phyloP scores from a whole-genome alignment of 345 rosid species.

The Brassica incana region DNA sequence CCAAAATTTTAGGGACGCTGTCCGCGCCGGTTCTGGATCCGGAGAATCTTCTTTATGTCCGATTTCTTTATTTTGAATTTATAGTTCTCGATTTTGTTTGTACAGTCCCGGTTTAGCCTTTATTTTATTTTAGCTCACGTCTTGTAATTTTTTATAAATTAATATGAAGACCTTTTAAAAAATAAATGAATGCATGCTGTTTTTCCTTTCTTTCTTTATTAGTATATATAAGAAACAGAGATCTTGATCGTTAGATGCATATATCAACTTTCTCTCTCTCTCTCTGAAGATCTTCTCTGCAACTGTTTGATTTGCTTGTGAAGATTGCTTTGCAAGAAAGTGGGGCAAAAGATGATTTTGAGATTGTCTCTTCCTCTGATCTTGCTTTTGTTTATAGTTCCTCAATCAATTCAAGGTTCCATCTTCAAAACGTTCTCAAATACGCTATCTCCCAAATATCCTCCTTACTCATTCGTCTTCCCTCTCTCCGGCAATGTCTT shows the following conservation, averaged over 20 bases:
- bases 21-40: too few relatives aligned
- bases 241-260: background rate
- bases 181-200: background rate
- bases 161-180: too few relatives aligned
- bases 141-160: too few relatives aligned
- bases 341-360: slow-evolving; percentile 3
- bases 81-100: too few relatives aligned
- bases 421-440: slow-evolving; percentile 10
- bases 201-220: background rate
- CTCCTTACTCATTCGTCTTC: slow-evolving; percentile 53
- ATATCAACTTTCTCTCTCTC: background rate
- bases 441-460: slow-evolving; percentile 1
- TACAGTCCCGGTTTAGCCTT: too few relatives aligned
- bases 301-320: background rate
- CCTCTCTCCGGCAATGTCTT: slow-evolving; percentile 71
- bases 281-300: background rate
- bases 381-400: slow-evolving; percentile 11
- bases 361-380: background rate
- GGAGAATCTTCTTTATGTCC: too few relatives aligned
- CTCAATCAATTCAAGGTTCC: slow-evolving; percentile 2
- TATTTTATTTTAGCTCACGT: too few relatives aligned
- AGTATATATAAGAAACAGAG: background rate
- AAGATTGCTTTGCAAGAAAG: slow-evolving; percentile 11
- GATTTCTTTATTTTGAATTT: too few relatives aligned
- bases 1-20: too few relatives aligned